Evolutionary conservation across 2,329 filamentous ascomycete species (phyloP).

Genomic region (Rhinocladiella similis): DNA sequence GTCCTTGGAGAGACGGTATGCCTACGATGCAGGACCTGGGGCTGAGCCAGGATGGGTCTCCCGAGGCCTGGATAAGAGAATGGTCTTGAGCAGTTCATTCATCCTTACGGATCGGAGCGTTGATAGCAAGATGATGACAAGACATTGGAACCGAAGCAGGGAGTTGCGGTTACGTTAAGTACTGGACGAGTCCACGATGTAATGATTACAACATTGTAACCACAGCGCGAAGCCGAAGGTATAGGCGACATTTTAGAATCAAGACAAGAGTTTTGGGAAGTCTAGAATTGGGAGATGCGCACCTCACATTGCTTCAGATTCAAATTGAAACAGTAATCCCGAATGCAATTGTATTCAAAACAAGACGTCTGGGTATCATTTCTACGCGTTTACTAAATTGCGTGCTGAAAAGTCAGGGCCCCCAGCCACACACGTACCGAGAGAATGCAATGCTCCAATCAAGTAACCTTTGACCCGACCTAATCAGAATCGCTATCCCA

Average conservation of each 20-base stretch:
- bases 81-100: neutral
- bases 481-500: slow-evolving; percentile 1
- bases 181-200: neutral
- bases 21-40: slow-evolving; percentile 29
- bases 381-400: neutral
- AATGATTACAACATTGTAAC: neutral
- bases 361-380: neutral
- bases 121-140: too few relatives aligned
- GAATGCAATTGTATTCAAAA: too few relatives aligned
- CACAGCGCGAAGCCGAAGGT: too few relatives aligned
- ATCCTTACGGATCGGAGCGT: too few relatives aligned
- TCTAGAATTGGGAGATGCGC: too few relatives aligned
- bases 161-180: too few relatives aligned
- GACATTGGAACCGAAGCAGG: too few relatives aligned
- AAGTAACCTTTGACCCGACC: neutral
- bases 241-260: too few relatives aligned
- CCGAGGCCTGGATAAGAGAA: neutral
- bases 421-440: neutral
- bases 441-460: neutral
- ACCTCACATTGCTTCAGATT: too few relatives aligned
- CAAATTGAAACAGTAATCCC: too few relatives aligned
- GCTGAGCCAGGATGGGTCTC: slow-evolving; percentile 1
- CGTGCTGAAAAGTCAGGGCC: neutral
- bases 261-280: too few relatives aligned
- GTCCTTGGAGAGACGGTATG: slow-evolving; percentile 28